phyloP scores from a whole-genome alignment of 1,284 basidiomycete species.

The Phellopilus nigrolimitatus region DNA sequence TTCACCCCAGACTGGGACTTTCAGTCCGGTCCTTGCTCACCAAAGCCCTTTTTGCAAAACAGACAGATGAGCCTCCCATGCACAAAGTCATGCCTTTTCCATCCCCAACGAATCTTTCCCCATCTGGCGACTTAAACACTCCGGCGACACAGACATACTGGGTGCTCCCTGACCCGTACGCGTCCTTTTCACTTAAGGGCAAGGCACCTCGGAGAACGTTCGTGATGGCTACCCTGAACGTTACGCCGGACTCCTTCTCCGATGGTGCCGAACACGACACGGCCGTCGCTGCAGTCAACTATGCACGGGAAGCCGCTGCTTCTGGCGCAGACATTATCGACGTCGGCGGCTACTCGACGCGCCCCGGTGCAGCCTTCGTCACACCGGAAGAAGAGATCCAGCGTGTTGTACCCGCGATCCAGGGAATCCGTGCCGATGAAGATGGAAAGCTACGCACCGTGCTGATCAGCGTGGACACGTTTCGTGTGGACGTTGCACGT shows the following conservation, averaged over 20 bases:
- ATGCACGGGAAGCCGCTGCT: slow-evolving; percentile 41
- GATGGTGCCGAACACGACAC: slow-evolving; percentile 70
- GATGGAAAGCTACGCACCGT: slow-evolving; percentile 29
- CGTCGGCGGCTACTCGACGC: slow-evolving; percentile 91
- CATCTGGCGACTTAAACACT: slow-evolving; percentile 25
- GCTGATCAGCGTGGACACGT: slow-evolving; percentile 90
- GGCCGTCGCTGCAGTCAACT: slow-evolving; percentile 45
- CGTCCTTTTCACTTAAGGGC: slow-evolving; percentile 16
- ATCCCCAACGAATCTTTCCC: slow-evolving; percentile 30
- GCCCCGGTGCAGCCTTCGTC: slow-evolving; percentile 72
- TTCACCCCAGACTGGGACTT: slow-evolving; percentile 54
- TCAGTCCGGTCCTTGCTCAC: slow-evolving; percentile 45
- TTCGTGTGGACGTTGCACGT: slow-evolving; percentile 79
- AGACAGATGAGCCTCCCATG: slow-evolving; percentile 42
- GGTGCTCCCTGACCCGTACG: slow-evolving; percentile 37
- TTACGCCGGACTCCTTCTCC: slow-evolving; percentile 96
- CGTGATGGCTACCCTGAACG: slow-evolving; percentile 93
- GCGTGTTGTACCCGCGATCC: slow-evolving; percentile 72
- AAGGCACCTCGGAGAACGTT: slow-evolving; percentile 43
- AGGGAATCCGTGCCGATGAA: slow-evolving; percentile 34
- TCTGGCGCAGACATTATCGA: slow-evolving; percentile 80
- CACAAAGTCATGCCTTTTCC: slow-evolving; percentile 66
- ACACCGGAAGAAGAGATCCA: slow-evolving; percentile 67
- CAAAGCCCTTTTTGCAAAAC: slow-evolving; percentile 32
- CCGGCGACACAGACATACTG: slow-evolving; percentile 52